phyloP scores from a whole-genome alignment of 805 yeast genomes.

The Debaryomyces tyrocola region DNA sequence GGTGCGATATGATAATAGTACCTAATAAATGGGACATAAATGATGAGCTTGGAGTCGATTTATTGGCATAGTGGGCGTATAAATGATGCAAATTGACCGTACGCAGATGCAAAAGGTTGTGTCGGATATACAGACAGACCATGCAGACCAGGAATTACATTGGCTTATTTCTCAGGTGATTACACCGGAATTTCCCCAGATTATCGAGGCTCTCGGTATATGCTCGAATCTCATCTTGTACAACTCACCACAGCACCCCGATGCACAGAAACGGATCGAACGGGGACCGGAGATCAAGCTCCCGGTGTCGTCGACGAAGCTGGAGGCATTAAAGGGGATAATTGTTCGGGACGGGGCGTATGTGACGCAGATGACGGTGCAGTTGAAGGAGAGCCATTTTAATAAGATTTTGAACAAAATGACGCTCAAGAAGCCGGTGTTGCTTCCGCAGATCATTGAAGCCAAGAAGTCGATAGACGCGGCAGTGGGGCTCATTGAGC shows the following conservation, averaged over 20 bases:
- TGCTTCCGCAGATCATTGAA: constrained; percentile 46
- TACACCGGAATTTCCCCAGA: constrained; percentile 30
- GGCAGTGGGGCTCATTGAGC: constrained; percentile 24
- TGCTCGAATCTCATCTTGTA: constrained; percentile 33
- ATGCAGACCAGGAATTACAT: constrained; percentile 29
- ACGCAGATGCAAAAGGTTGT: constrained; percentile 1
- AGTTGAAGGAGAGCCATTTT: constrained; percentile 42
- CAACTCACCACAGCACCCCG: constrained; percentile 38
- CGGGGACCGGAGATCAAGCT: constrained; percentile 47
- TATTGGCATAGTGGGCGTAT: no score
- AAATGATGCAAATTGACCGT: no score
- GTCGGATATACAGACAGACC: constrained; percentile 11
- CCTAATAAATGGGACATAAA: not conserved
- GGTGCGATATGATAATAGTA: not conserved
- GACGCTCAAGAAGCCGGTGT: constrained; percentile 29
- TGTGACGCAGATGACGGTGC: constrained; percentile 48
- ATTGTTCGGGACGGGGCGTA: constrained; percentile 55
- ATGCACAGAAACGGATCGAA: constrained; percentile 21
- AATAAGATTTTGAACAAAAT: constrained; percentile 32
- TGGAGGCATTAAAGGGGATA: constrained; percentile 60
- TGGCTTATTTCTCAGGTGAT: constrained; percentile 27
- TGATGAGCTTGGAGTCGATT: not conserved
- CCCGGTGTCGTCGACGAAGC: constrained; percentile 56
- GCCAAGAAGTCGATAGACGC: constrained; percentile 45
- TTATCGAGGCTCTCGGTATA: constrained; percentile 37